Conservation (phyloP, 164 flowering plant genomes). For the Umbellularia californica region DNA sequence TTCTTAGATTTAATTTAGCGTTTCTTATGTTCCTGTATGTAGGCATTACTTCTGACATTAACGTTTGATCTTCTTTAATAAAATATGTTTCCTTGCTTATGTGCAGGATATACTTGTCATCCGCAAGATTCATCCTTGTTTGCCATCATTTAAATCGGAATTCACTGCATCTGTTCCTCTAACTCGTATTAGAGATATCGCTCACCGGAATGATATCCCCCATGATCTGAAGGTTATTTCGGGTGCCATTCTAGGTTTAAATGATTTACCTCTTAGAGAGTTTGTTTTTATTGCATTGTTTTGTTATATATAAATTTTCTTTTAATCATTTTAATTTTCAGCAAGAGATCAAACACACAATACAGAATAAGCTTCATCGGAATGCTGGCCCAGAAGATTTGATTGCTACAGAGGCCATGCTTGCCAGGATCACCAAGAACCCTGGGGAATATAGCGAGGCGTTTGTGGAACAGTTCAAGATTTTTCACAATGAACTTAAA, state of each 20-base stretch:
- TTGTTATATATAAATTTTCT: not conserved
- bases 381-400: conserved; percentile 99
- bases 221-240: conserved; percentile 88
- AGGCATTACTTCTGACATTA: not conserved
- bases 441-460: conserved; percentile 86
- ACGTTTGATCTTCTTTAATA: not conserved
- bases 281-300: not conserved
- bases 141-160: conserved; percentile 95
- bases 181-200: conserved; percentile 94
- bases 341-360: conserved; percentile 99
- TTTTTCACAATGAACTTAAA: conserved; percentile 82
- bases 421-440: conserved; percentile 70
- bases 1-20: not conserved
- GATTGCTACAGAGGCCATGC: conserved; percentile 94
- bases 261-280: not conserved
- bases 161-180: conserved; percentile 96
- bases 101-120: conserved; percentile 75
- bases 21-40: not conserved
- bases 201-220: conserved; percentile 88
- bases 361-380: conserved; percentile 97
- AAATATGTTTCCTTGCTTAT: conserved; percentile 1
- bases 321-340: conserved; percentile 19
- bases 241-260: conserved; percentile 6
- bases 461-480: conserved; percentile 89
- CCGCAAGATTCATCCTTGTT: conserved; percentile 87